Base-by-base conservation (phyloP, 225 moss, liverwort and hornwort genomes). In the Climacium dendroides region DNA sequence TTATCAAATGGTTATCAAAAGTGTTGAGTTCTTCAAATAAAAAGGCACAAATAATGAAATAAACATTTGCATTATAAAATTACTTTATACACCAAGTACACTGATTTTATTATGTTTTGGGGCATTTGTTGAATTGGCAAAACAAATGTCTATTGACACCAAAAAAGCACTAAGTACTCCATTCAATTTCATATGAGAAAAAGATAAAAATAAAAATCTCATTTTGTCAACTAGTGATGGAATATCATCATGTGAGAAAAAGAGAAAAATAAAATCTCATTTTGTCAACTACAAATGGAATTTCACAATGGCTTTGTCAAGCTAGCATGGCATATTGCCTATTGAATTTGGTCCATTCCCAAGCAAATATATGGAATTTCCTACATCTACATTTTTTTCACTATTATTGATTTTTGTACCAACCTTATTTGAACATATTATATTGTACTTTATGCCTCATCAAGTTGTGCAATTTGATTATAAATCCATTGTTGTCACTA, bases 381-480 rank as follows among this genome's bases (percentile, higher is more conserved):
- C 6, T 28, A 13, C 8, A 58, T 28, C 2, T 8, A 78, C 7
- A 3, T 5, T 58, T 58, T 17, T 23, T 25, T 34, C 22, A 13
- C 10, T 58, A 35, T 15, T 58, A 58, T 58, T 29, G 2, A 41
- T n/a, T 41, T 17, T 26, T 5, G 11, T 18, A 5, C 24, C 58
- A 79, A 19, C 5, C 41, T 58, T 29, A 2, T 29, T 29, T 58
- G 2, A 15, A 4, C 3, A 37, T 23, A 25, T 6, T 15, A 0
- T 16, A 0, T 54, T 16, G 10, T 55, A 1, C 0, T 54, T 54
- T 10, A 16, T 14, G 0, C 4, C 0, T 9, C 1, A 1, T 25
- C n/a, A n/a, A 1, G 45, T 53, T 15, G 6, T 54, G 1, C 16
- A 54, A n/a, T n/a, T n/a, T 54, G 6, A 10, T 10, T 24, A 16